These are phyloP conservation scores for Tuctoria greenei DNA, from an alignment of 176 grass and related monocot genomes.

Conservation along the genomic window DNA sequence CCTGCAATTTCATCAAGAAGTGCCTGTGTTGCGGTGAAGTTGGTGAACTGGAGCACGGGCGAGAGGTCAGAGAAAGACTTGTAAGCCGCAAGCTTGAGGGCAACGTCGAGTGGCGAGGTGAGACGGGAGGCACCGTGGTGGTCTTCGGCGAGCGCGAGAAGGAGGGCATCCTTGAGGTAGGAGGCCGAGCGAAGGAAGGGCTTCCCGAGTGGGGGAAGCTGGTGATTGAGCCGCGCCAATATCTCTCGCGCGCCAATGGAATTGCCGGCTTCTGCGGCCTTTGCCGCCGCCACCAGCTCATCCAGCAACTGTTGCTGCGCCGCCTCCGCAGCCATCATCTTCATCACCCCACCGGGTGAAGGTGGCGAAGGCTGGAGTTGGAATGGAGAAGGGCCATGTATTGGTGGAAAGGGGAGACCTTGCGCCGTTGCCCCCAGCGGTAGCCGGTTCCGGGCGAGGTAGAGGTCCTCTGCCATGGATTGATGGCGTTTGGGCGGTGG, in stretches of 20 bases:
- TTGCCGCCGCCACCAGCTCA: constrained; percentile 69
- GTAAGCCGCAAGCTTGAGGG: constrained; percentile 66
- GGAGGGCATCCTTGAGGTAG: constrained; percentile 92
- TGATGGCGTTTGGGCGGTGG: constrained; percentile 59
- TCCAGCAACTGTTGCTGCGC: constrained; percentile 59
- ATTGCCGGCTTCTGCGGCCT: constrained; percentile 74
- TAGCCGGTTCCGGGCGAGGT: constrained; percentile 43
- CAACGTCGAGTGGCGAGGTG: constrained; percentile 56
- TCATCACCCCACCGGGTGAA: constrained; percentile 29
- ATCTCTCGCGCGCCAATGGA: constrained; percentile 79
- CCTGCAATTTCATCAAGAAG: no score
- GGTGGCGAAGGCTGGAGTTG: constrained; percentile 60
- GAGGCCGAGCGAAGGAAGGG: constrained; percentile 87
- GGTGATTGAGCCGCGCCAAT: constrained; percentile 99
- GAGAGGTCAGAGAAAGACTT: no score
- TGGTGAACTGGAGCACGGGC: no score
- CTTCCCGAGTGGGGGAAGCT: constrained; percentile 86
- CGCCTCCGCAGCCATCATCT: constrained; percentile 36
- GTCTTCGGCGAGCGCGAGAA: constrained; percentile 53
- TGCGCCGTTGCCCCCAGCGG: no score
- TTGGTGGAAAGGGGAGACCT: constrained; percentile 32
- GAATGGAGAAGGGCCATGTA: constrained; percentile 43
- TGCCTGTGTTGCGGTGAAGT: no score
- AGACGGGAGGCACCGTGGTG: constrained; percentile 30
- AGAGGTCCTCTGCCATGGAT: constrained; percentile 44